Conservation (phyloP, 495 filamentous ascomycete species). For the Aspergillus campestris region DNA sequence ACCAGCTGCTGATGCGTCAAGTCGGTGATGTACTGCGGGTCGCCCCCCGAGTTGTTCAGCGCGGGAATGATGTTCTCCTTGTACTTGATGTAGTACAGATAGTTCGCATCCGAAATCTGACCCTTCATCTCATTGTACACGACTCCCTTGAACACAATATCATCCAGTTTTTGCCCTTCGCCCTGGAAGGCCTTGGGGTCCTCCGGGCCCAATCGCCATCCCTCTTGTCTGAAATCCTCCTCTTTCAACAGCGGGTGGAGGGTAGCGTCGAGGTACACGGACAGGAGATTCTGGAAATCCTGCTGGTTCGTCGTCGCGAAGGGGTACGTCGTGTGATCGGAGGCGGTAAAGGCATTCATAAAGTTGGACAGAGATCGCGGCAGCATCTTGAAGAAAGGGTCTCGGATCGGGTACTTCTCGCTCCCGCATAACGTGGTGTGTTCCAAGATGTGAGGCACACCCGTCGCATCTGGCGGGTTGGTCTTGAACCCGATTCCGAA, state of each 20-base stretch:
- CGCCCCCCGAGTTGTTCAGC: slow-evolving; percentile 92
- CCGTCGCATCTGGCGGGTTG: slow-evolving; percentile 92
- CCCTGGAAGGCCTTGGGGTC: slow-evolving; percentile 56
- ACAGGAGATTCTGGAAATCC: slow-evolving; percentile 92
- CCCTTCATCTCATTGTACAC: slow-evolving; percentile 99
- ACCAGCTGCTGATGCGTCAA: slow-evolving; percentile 80
- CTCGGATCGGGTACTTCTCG: slow-evolving; percentile 93
- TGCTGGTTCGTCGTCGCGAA: slow-evolving; percentile 96
- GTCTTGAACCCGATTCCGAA: slow-evolving; percentile 99
- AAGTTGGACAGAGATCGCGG: slow-evolving; percentile 95
- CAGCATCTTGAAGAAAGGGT: slow-evolving; percentile 99
- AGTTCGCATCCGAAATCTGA: slow-evolving; percentile 94
- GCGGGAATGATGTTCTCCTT: slow-evolving; percentile 90
- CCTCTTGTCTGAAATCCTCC: slow-evolving; percentile 92
- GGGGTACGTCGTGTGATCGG: slow-evolving; percentile 95
- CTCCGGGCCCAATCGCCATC: slow-evolving; percentile 91
- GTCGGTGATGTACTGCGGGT: slow-evolving; percentile 92
- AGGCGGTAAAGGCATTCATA: slow-evolving; percentile 97
- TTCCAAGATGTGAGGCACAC: slow-evolving; percentile 94
- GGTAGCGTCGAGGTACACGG: slow-evolving; percentile 93
- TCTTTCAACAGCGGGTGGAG: slow-evolving; percentile 78
- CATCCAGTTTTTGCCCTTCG: slow-evolving; percentile 24
- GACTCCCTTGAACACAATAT: slow-evolving; percentile 91
- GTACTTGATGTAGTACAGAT: slow-evolving; percentile 89
- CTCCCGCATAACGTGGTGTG: slow-evolving; percentile 97